A percentile compares a stretch with the other conserved stretches of the same genome.
Conservation (phyloP, 345 rosid genomes). For the Dovyalis caffra region DNA sequence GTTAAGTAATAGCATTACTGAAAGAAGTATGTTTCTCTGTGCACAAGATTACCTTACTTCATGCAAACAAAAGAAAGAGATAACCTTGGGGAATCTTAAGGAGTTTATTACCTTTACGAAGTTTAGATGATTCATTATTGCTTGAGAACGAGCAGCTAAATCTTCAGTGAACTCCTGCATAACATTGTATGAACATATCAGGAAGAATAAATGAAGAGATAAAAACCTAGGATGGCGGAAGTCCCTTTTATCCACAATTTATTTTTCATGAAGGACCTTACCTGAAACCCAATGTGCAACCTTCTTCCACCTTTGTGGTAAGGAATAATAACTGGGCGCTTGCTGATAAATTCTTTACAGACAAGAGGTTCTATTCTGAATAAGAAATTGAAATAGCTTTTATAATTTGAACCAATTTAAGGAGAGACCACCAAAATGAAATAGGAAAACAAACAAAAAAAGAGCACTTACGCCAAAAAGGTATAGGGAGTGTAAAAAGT, state of each 20-base stretch:
- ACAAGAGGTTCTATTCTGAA: conserved; percentile 91
- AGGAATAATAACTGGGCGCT: conserved; percentile 85
- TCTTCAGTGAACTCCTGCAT: conserved; percentile 78
- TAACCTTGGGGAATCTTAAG: neutral
- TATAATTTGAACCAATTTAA: neutral
- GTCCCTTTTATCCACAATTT: neutral
- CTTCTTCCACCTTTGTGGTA: conserved; percentile 96
- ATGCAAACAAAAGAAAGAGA: neutral
- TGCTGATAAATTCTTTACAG: conserved; percentile 64
- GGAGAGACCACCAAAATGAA: neutral
- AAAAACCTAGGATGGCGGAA: neutral
- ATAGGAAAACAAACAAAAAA: neutral
- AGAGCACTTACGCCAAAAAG: neutral
- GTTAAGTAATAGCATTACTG: neutral
- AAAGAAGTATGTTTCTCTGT: neutral
- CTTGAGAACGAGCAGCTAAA: conserved; percentile 73
- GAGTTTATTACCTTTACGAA: conserved; percentile 48
- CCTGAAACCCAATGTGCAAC: conserved; percentile 94
- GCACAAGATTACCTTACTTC: neutral
- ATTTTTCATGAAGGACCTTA: conserved; percentile 18
- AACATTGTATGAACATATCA: conserved; percentile 9
- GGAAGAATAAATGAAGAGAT: neutral
- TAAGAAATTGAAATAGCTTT: conserved; percentile 18
- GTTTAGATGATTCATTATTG: conserved; percentile 52
- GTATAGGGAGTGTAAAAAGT: neutral